A percentile compares a stretch with the other conserved stretches of the same genome.
These are phyloP conservation scores for Suillus subluteus DNA, from an alignment of 768 basidiomycete species.

Conservation along the genomic window DNA sequence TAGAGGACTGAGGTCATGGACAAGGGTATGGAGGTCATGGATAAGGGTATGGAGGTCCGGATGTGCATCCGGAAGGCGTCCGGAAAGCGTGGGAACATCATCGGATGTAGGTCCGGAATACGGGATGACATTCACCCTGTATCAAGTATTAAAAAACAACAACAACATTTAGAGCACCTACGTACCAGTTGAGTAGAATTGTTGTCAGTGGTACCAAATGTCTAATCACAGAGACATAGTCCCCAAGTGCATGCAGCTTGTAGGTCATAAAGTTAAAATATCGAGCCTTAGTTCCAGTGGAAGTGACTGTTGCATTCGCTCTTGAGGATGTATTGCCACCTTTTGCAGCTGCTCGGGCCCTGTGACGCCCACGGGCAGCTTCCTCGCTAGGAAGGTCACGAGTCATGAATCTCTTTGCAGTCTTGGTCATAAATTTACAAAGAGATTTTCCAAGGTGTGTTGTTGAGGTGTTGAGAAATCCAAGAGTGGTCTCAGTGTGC, in stretches of 20 bases:
- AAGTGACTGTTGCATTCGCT: not conserved
- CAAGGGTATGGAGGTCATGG: no score
- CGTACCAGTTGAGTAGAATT: conserved; percentile 42
- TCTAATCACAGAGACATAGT: conserved; percentile 32
- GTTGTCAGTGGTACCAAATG: conserved; percentile 38
- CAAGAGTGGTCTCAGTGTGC: conserved; percentile 19
- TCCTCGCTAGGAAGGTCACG: conserved; percentile 36
- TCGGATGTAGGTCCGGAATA: no score
- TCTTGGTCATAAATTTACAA: conserved; percentile 24
- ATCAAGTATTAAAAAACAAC: not conserved
- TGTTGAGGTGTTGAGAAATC: conserved; percentile 23
- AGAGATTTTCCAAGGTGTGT: conserved; percentile 26
- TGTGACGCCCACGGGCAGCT: conserved; percentile 24
- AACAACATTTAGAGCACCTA: not conserved
- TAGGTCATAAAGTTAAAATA: conserved; percentile 27
- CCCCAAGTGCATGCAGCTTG: conserved; percentile 39
- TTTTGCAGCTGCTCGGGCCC: not conserved
- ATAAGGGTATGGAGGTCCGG: no score
- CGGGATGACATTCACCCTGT: conserved; percentile 46
- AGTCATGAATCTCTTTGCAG: conserved; percentile 29
- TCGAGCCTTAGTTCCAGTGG: not conserved
- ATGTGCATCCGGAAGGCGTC: no score
- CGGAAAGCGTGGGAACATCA: no score
- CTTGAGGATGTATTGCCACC: not conserved
- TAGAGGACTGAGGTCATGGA: no score